Evolutionary conservation across 257 asterid species (phyloP), one percentile per base, ranked within the genome.

Genomic region (Fraxinus excelsior): DNA sequence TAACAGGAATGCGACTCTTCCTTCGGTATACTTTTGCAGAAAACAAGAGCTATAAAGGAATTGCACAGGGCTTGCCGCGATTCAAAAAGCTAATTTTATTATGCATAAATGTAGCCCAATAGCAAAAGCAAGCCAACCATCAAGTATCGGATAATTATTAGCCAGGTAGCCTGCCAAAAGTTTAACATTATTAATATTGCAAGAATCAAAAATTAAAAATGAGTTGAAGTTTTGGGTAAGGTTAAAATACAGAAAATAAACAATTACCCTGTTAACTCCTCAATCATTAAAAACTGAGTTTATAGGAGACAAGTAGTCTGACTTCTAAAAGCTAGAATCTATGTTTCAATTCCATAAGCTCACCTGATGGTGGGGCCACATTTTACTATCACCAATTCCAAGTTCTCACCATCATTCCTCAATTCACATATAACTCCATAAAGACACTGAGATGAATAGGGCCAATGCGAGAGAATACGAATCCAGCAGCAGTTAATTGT

Each of bases 101-200:
- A 85, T 75, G 81, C 58, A 81, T 84, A 79, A 75, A 78, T 60
- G 88, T 78, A 86, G 68, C 89, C 87, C 87, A 80, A 65, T 80
- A 88, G 87, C 89, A 89, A 88, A 85, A 83, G 83, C 84, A 80
- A 77, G 85, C 93, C 86, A 87, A 83, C 77, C 86, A 87, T 88
- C 86, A 82, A 78, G 91, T 80, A 83, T 80, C 91, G 90, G 71
- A 78, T 82, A 81, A 82, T 85, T 82, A 81, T 65, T 81, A 82
- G 82, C 85, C 86, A 85, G 78, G 87, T 80, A 78, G 91, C 95
- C 97, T 90, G 93, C 87, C 95, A 91, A 87, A 91, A 90, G 85
- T 83, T 81, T 75, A 85, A 83, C 75, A 81, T 76, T 78, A 78
- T 90, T 87, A 89, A 91, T 85, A 89, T 21, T 66, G 80, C 75